phyloP scores from a whole-genome alignment of 441 rosid genomes.

The Syzygium malaccense region DNA sequence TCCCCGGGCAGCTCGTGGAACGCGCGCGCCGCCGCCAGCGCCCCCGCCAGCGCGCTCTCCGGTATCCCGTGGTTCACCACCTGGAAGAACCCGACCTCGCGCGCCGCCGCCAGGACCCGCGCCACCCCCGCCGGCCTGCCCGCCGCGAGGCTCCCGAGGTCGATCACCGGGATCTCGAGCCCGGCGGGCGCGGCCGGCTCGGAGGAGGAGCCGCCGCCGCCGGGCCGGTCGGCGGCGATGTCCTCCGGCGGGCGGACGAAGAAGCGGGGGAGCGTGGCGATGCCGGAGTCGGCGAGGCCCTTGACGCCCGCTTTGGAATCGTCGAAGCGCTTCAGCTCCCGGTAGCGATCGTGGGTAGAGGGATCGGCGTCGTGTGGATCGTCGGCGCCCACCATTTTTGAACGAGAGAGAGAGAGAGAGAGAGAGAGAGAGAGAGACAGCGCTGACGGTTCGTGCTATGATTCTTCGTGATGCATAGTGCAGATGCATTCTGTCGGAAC shows the following conservation, averaged over 20 bases:
- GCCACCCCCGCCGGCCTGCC: neutral
- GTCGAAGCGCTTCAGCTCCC: neutral
- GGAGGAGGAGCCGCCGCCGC: too few relatives aligned
- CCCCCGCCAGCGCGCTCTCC: neutral
- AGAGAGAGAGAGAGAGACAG: neutral
- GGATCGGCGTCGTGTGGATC: neutral
- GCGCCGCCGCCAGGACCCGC: neutral
- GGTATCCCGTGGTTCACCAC: neutral
- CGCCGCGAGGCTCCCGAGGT: neutral
- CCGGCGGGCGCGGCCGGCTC: too few relatives aligned
- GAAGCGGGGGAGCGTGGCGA: neutral
- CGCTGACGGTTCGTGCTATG: too few relatives aligned
- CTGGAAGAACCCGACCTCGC: neutral
- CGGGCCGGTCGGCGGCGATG: neutral
- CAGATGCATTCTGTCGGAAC: accelerated
- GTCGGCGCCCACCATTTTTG: neutral
- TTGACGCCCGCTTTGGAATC: neutral
- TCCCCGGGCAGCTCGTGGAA: neutral
- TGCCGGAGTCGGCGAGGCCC: neutral
- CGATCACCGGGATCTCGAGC: neutral
- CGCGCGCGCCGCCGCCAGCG: neutral
- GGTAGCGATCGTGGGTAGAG: neutral
- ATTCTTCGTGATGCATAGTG: too few relatives aligned
- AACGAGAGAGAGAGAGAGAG: neutral
- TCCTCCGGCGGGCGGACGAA: neutral